Base-by-base conservation (phyloP, 1,284 basidiomycete species). In the Moesziomyces parantarcticus region DNA sequence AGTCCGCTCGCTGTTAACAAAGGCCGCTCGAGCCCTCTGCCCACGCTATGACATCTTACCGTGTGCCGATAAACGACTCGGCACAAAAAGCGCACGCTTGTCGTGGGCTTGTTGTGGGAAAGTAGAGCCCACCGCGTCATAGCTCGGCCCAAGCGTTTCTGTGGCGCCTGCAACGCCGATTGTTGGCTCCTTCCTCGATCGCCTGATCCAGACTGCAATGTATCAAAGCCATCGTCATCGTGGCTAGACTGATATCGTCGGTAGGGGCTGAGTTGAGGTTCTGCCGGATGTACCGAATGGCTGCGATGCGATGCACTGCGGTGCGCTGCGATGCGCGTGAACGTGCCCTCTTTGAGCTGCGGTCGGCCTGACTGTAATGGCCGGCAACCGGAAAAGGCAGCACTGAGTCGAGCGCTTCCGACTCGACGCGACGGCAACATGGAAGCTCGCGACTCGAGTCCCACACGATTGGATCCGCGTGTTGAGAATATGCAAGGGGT, bases 401-500 rank as follows among this genome's bases (percentile, higher is more conserved):
- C 16, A 8, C 11, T 39, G 6, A 6, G 16, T 5, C 16, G 36
- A 16, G 36, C 18, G 52, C 25, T 54, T 21, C n/a, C 36, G 36
- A 48, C 16, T 48, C 53, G 25, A 34, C 45, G 18, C 18, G 9
- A 14, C 16, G 36, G 36, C 36, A 18, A 39, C n/a, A 34, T 26
- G 13, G 20, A 10, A 34, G 9, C 16, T 32, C 10, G 5, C n/a
- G 0, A 7, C 13, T n/a, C 16, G 16, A 16, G 46, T n/a, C 21
- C 46, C 46, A 34, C 1, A 18, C 21, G 32, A 23, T 49, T 39
- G 47, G 47, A 34, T 39, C 47, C 16, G 14, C 26, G 26, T 48
- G n/a, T n/a, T 29, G 16, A 46, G 34, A 18, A n/a, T 5, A 14
- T 49, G 47, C 47, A 49, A 49, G 47, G 47, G 34, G 47, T 18